A percentile compares a stretch with the other conserved stretches of the same genome.
Conservation (phyloP, 345 rosid genomes). For the Populus deltoides region DNA sequence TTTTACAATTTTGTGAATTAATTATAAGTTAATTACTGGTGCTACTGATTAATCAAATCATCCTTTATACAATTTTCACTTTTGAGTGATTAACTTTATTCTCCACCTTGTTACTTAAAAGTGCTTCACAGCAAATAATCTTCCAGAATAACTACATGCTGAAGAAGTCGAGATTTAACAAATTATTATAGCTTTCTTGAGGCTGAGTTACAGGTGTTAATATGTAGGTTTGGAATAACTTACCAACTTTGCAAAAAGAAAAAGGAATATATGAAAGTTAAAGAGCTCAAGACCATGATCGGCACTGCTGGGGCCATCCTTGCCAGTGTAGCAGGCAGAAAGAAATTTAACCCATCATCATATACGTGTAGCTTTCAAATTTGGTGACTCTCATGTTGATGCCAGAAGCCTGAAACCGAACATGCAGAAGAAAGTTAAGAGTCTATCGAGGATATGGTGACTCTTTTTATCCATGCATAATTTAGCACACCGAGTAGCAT, state of each 20-base stretch:
- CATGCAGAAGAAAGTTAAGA: neutral
- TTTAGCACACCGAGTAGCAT: neutral
- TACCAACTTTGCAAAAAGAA: constrained; percentile 25
- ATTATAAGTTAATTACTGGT: too few relatives aligned
- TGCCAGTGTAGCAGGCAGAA: neutral
- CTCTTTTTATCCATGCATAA: neutral
- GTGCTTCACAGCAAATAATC: constrained; percentile 4
- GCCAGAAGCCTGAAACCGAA: neutral
- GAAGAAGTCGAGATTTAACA: neutral
- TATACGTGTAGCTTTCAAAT: neutral
- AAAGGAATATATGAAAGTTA: constrained; percentile 21
- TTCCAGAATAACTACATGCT: neutral
- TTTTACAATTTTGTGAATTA: too few relatives aligned
- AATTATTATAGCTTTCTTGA: too few relatives aligned
- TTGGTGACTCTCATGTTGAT: constrained; percentile 11
- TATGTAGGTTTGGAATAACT: constrained; percentile 12
- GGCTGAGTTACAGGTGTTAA: neutral
- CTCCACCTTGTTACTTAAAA: constrained; percentile 10
- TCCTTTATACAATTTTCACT: neutral
- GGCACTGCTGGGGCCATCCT: constrained; percentile 9
- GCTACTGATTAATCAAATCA: neutral
- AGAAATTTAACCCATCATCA: neutral
- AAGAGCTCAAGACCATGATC: constrained; percentile 11
- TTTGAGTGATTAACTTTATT: constrained; percentile 6
- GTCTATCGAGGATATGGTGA: neutral